Evolutionary conservation across 495 filamentous ascomycete species (phyloP).

Genomic region (Cenococcum geophilum): DNA sequence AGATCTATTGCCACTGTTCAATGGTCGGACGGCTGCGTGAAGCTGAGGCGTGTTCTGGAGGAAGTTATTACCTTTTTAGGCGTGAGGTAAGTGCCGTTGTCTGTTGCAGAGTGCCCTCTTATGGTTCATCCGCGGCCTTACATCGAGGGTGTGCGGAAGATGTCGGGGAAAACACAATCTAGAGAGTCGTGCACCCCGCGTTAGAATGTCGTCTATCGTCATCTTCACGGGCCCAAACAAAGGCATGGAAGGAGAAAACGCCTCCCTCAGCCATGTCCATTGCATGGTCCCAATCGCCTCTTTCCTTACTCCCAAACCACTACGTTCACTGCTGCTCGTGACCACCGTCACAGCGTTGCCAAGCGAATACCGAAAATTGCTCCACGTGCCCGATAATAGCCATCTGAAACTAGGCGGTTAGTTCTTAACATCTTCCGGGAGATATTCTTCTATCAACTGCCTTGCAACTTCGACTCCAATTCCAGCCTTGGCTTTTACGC

Average conservation of each 20-base stretch:
- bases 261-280: slow-evolving; percentile 6
- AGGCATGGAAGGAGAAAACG: slow-evolving; percentile 18
- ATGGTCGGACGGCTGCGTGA: background rate
- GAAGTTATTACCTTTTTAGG: background rate
- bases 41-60: background rate
- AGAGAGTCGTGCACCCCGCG: slow-evolving; percentile 21
- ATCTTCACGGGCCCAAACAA: slow-evolving; percentile 29
- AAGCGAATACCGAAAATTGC: slow-evolving; percentile 28
- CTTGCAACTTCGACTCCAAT: background rate
- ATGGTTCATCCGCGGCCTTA: slow-evolving; percentile 11
- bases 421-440: slow-evolving; percentile 2
- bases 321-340: slow-evolving; percentile 17
- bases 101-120: background rate
- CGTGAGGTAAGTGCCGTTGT: background rate
- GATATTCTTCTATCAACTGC: background rate
- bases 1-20: background rate
- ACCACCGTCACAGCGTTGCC: slow-evolving; percentile 21
- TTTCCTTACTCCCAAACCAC: slow-evolving; percentile 8
- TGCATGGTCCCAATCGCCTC: background rate
- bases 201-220: slow-evolving; percentile 18
- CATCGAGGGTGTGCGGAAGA: slow-evolving; percentile 16
- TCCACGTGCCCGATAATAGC: slow-evolving; percentile 34
- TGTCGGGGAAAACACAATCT: slow-evolving; percentile 21
- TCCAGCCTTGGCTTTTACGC: background rate
- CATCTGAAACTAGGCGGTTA: slow-evolving; percentile 24